Evolutionary conservation across 371 early-diverging fungal species (phyloP).

Genomic region (Zopfochytrium polystomum): DNA sequence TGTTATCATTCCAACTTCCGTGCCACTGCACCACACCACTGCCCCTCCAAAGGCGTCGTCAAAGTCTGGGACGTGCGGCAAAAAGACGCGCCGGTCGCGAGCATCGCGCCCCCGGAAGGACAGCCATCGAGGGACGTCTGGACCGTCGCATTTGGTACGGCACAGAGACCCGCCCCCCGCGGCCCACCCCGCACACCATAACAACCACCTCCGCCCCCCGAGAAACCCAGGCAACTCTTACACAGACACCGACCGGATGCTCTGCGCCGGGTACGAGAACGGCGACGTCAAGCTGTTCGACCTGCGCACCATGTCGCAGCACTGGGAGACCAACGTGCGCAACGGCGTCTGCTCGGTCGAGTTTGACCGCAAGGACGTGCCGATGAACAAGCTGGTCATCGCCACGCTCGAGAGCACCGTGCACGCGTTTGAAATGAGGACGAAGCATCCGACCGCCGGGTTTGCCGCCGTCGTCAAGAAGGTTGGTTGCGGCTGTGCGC

Average conservation of each 20-base stretch:
- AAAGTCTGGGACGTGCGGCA: slow-evolving; percentile 82
- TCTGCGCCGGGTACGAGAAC: slow-evolving; percentile 77
- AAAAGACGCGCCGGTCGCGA: slow-evolving; percentile 61
- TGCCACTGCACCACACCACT: too few relatives aligned
- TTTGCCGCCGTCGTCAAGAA: slow-evolving; percentile 45
- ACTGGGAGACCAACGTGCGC: slow-evolving; percentile 71
- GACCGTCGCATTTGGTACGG: slow-evolving; percentile 68
- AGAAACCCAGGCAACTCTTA: slow-evolving; percentile 63
- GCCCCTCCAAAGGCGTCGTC: slow-evolving; percentile 48
- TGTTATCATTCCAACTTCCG: too few relatives aligned
- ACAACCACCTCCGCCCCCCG: too few relatives aligned
- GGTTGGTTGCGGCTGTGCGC: slow-evolving; percentile 9
- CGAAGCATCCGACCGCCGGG: slow-evolving; percentile 54
- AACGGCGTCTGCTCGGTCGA: slow-evolving; percentile 69
- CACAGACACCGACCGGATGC: slow-evolving; percentile 48
- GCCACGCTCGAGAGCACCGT: slow-evolving; percentile 48
- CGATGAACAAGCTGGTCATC: slow-evolving; percentile 56
- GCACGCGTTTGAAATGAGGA: slow-evolving; percentile 49
- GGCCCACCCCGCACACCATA: too few relatives aligned
- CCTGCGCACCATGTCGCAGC: slow-evolving; percentile 53
- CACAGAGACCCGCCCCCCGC: background rate
- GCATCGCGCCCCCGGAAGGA: slow-evolving; percentile 54
- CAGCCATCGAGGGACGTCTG: slow-evolving; percentile 62
- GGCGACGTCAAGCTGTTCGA: slow-evolving; percentile 76
- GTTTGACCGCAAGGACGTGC: slow-evolving; percentile 56